Percentiles rank a stretch among this genome's conserved stretches.
Conservation (phyloP, 345 rosid species). For the Eutrema yunnanense region DNA sequence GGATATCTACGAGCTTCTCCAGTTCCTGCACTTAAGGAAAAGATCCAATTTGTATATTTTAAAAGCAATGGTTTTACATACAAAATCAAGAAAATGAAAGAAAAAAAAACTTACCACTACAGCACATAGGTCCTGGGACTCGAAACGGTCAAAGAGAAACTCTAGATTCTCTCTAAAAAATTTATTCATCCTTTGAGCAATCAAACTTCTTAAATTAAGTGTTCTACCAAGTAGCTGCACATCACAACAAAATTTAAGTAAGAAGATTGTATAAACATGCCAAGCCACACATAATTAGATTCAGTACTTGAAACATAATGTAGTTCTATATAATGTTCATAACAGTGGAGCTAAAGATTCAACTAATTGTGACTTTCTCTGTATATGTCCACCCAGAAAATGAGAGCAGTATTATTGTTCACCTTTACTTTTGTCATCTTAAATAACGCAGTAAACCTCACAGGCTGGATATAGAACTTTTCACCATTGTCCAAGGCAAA, state of each 20-base stretch:
- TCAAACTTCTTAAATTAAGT: constrained; percentile 80
- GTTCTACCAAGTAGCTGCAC: constrained; percentile 91
- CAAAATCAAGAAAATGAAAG: not conserved
- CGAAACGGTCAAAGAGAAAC: constrained; percentile 92
- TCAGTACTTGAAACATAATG: constrained; percentile 3
- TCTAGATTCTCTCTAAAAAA: constrained; percentile 93
- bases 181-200: constrained; percentile 87
- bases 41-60: not conserved
- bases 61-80: not conserved
- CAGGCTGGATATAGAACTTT: constrained; percentile 77
- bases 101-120: constrained; percentile 52
- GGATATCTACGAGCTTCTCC: constrained; percentile 72
- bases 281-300: constrained; percentile 3
- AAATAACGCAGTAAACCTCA: constrained; percentile 78
- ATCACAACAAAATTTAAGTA: constrained; percentile 15
- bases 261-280: constrained; percentile 15
- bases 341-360: not conserved
- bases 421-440: constrained; percentile 98
- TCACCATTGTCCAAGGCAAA: constrained; percentile 93
- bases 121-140: constrained; percentile 95
- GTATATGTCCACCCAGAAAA: not conserved
- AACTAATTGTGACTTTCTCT: not conserved
- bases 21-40: constrained; percentile 59
- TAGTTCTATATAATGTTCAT: not conserved
- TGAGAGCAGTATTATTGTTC: constrained; percentile 4